These are phyloP conservation scores for Suhomyces sp. DNA, from an alignment of 805 yeast species.

Conservation along the genomic window DNA sequence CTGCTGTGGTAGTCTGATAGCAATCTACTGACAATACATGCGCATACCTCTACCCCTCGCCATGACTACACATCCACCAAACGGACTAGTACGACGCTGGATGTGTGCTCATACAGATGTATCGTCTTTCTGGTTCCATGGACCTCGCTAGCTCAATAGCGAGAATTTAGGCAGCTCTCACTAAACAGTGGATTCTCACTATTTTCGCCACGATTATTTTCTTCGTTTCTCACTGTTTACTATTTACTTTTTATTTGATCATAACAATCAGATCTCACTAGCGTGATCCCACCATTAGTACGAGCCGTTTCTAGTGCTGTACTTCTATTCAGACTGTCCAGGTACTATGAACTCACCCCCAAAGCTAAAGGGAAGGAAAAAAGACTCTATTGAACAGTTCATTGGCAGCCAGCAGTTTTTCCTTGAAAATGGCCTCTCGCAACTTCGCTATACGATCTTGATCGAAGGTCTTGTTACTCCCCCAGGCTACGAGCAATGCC, in stretches of 20 bases:
- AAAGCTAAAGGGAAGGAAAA: conserved; percentile 35
- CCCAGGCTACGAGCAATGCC: conserved; percentile 51
- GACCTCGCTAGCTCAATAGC: not conserved
- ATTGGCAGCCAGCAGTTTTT: conserved; percentile 44
- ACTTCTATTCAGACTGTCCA: not conserved
- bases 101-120: not conserved
- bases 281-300: not conserved
- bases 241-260: not conserved
- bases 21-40: not conserved
- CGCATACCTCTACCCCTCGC: not conserved
- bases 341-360: conserved; percentile 1
- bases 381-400: conserved; percentile 54
- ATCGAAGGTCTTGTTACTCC: conserved; percentile 42
- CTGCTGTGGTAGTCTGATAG: not conserved
- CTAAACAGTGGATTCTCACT: not conserved
- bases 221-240: not conserved
- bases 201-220: not conserved
- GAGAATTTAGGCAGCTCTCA: too few species aligned
- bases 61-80: not conserved
- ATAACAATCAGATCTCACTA: not conserved
- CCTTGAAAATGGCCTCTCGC: conserved; percentile 48
- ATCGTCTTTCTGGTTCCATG: not conserved
- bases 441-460: conserved; percentile 42
- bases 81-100: not conserved
- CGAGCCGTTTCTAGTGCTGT: not conserved